Evolutionary conservation across 495 filamentous ascomycete species (phyloP).

Genomic region (Penicillium argentinense): DNA sequence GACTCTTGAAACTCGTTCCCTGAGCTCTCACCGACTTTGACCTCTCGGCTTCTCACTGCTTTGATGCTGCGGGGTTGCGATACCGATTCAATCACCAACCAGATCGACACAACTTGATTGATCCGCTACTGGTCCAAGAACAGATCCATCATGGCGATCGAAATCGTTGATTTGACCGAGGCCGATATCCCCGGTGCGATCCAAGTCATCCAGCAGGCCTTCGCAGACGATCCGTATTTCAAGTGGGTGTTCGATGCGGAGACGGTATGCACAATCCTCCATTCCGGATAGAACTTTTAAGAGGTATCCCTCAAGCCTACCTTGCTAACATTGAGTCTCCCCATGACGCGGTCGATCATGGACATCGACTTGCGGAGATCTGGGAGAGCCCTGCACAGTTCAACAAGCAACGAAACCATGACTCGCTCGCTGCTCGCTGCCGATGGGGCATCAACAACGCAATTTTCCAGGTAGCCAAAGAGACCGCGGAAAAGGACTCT

Average conservation of each 20-base stretch:
- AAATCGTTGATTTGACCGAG: constrained; percentile 53
- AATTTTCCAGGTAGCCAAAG: constrained; percentile 63
- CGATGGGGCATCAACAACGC: constrained; percentile 64
- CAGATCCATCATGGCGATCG: constrained; percentile 43
- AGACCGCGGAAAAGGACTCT: constrained; percentile 20
- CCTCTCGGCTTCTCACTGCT: too few species aligned
- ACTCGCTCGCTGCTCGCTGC: constrained; percentile 59
- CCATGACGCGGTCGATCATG: constrained; percentile 18
- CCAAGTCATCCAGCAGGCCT: constrained; percentile 53
- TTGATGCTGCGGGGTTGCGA: too few species aligned
- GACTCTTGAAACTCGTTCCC: too few species aligned
- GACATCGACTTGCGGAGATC: background rate
- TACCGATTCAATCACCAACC: too few species aligned
- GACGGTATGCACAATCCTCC: constrained; percentile 38
- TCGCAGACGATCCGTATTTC: constrained; percentile 63
- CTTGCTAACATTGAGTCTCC: constrained; percentile 17
- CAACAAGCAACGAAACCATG: constrained; percentile 51
- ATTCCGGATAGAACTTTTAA: background rate
- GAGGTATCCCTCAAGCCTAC: too few species aligned
- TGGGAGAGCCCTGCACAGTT: constrained; percentile 35
- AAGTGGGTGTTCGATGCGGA: constrained; percentile 58
- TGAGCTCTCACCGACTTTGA: too few species aligned
- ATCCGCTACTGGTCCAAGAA: too few species aligned
- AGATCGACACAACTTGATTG: too few species aligned
- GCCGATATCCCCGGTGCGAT: constrained; percentile 61